Percentiles rank a stretch among this genome's conserved stretches.
Evolutionary conservation across 768 basidiomycete species (phyloP).

Genomic region (Psilocybe subaeruginosa): DNA sequence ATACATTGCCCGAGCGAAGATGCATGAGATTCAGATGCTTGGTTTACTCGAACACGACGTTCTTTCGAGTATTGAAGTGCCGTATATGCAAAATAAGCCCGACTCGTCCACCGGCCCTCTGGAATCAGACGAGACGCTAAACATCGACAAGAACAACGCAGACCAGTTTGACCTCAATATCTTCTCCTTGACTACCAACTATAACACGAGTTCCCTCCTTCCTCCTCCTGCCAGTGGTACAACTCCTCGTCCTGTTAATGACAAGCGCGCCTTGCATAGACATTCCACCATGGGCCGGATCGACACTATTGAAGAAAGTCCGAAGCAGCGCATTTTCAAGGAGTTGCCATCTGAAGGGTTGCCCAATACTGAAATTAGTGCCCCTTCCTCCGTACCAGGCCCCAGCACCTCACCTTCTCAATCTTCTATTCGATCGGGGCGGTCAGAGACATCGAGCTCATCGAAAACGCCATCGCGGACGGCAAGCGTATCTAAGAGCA

Average conservation of each 20-base stretch:
- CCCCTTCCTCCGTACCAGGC: slow-evolving; percentile 30
- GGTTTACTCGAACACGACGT: slow-evolving; percentile 92
- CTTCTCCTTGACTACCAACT: slow-evolving; percentile 53
- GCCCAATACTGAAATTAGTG: slow-evolving; percentile 17
- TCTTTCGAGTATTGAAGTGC: slow-evolving; percentile 86
- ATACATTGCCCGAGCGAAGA: slow-evolving; percentile 92
- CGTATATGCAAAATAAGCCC: slow-evolving; percentile 60
- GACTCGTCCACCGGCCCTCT: slow-evolving; percentile 35
- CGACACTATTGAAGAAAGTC: slow-evolving; percentile 74
- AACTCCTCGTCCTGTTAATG: slow-evolving; percentile 42
- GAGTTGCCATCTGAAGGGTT: slow-evolving; percentile 55
- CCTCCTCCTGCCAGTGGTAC: slow-evolving; percentile 27
- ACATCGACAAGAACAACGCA: slow-evolving; percentile 56
- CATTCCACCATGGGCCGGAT: slow-evolving; percentile 55
- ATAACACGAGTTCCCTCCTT: slow-evolving; percentile 29
- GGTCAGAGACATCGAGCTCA: slow-evolving; percentile 51
- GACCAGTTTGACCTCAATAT: slow-evolving; percentile 76
- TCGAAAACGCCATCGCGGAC: slow-evolving; percentile 33
- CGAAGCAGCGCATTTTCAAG: slow-evolving; percentile 43
- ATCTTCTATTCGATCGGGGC: slow-evolving; percentile 61
- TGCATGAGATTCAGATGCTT: slow-evolving; percentile 96
- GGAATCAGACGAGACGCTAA: slow-evolving; percentile 35
- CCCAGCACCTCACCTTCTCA: slow-evolving; percentile 69
- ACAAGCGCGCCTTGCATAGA: slow-evolving; percentile 53
- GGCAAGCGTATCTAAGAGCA: slow-evolving; percentile 32